Evolutionary conservation across 2,329 filamentous ascomycete species (phyloP), one percentile per base, ranked within the genome.

Genomic region (Pseudogymnoascus sp.): DNA sequence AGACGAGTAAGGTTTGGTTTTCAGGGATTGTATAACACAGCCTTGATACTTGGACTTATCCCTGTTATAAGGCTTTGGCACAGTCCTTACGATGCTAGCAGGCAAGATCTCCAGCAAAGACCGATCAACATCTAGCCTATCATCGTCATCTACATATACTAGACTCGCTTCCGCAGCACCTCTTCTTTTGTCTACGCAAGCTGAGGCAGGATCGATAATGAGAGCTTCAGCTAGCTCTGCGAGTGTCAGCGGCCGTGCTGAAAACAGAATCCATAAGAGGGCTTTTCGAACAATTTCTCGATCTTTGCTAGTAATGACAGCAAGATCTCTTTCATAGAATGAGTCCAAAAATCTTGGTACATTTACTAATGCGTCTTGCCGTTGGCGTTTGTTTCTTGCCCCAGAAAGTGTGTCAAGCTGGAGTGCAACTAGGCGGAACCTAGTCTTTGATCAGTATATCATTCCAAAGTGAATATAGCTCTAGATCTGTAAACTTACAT

Each of bases 161-260:
- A 36, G 35, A 5, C 10, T 36, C 12, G 12, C 35, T 36, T 36
- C 35, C 35, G 35, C 35, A n/a, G 35, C 35, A 36, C 35, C 35
- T 5, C 4, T 36, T 36, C 35, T n/a, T 36, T 5, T 36, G 10
- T 36, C 35, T n/a, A 36, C 12, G 35, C 35, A 36, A n/a, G 35
- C 41, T 12, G 35, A 36, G 25, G 65, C 62, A 2, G 69, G 61
- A 27, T 76, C 66, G 10, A 73, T 65, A 3, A 71, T 70, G 2
- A 73, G 62, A 10, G 68, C 67, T 48, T 74, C 71, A 2, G 66
- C 68, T 17, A 71, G 61, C 59, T 74, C 70, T 39, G 65, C 62
- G 2, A 73, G 9, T n/a, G 44, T 64, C 6, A 64, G 15, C 58
- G 66, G 69, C 15, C 64, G 48, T 10, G 29, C 51, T 7, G 69